Conservation (phyloP, 805 yeast genomes). For the Saccharomycopsis sp. region DNA sequence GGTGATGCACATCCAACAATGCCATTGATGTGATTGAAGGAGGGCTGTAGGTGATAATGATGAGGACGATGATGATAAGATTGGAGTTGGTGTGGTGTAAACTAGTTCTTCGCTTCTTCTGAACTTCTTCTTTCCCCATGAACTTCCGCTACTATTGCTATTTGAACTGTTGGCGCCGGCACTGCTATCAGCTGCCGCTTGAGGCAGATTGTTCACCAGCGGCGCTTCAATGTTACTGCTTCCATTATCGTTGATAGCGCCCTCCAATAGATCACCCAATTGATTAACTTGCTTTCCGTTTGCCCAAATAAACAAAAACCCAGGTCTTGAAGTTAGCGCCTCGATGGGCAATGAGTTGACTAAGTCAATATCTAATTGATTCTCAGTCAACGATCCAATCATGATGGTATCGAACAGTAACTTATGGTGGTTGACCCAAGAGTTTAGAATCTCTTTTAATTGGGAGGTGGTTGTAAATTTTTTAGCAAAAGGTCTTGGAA, state of each 20-base stretch:
- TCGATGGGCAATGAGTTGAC: constrained; percentile 63
- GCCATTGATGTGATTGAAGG: constrained; percentile 74
- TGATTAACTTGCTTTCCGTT: constrained; percentile 48
- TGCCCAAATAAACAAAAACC: constrained; percentile 80
- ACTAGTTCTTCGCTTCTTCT: constrained; percentile 87
- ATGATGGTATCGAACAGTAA: constrained; percentile 81
- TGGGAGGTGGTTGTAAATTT: too few relatives aligned
- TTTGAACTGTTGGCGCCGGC: neutral
- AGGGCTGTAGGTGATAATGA: constrained; percentile 29
- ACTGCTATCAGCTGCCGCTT: constrained; percentile 25
- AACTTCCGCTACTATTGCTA: neutral
- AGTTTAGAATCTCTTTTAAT: too few relatives aligned
- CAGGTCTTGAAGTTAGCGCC: constrained; percentile 74
- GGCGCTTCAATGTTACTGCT: too few relatives aligned
- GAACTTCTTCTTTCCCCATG: constrained; percentile 54
- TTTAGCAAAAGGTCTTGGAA: constrained; percentile 61
- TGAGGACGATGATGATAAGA: neutral
- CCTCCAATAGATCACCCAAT: constrained; percentile 42
- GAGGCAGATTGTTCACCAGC: too few relatives aligned
- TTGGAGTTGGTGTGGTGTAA: constrained; percentile 61
- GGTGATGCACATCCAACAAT: constrained; percentile 96
- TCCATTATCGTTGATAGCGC: constrained; percentile 39
- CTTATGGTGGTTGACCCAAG: constrained; percentile 53
- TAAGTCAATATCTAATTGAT: constrained; percentile 58
- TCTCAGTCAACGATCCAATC: constrained; percentile 80